Evolutionary conservation across 345 rosid species (phyloP).

Genomic region (Excoecaria agallocha): DNA sequence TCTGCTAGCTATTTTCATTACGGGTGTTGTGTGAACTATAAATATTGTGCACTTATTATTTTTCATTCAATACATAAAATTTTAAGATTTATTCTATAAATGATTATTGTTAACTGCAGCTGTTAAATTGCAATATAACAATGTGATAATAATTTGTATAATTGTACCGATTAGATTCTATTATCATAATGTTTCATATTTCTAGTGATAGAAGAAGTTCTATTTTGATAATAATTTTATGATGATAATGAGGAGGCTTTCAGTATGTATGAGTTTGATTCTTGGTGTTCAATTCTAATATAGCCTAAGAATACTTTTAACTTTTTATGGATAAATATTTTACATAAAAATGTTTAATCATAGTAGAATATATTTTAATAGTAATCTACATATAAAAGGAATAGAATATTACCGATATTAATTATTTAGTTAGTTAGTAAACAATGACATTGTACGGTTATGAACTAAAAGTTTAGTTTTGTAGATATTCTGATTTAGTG

Average conservation of each 20-base stretch:
- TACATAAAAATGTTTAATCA: neutral
- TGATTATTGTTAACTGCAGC: neutral
- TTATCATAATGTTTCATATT: neutral
- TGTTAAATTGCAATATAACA: neutral
- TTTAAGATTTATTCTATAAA: neutral
- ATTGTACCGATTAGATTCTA: neutral
- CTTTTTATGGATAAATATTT: neutral
- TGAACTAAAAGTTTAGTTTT: neutral
- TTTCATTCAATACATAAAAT: neutral
- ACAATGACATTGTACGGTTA: neutral
- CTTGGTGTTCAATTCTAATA: neutral
- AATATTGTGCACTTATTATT: no score
- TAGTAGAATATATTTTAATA: neutral
- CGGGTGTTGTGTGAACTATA: neutral
- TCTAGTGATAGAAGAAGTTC: neutral
- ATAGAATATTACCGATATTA: neutral
- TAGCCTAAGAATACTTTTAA: neutral
- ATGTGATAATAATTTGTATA: neutral
- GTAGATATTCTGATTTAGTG: neutral
- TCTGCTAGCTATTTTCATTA: no score
- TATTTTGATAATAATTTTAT: neutral
- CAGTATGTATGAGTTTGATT: neutral
- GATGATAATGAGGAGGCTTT: neutral
- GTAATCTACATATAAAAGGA: neutral
- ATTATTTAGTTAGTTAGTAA: neutral